Base-by-base conservation (phyloP, 257 asterid genomes). In the Ajuga chamaepitys region DNA sequence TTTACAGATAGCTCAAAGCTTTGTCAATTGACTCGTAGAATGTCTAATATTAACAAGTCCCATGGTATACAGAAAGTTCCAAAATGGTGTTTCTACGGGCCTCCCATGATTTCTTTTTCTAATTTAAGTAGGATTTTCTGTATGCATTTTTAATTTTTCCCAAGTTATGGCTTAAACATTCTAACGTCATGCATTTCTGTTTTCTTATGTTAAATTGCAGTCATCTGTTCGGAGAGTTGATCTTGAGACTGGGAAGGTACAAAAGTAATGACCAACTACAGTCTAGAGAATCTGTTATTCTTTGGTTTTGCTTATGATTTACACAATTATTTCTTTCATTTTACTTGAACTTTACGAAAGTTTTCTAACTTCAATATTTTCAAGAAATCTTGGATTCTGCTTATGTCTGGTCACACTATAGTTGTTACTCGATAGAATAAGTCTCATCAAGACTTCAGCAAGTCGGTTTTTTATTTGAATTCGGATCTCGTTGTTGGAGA, bases 211-310 rank as follows among this genome's bases (percentile, higher is more conserved):
- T 41, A 30, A 35, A 70, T 16, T 83, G 79, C 95, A 94, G 99
- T 94, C 99, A 67, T 88, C 99, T 32, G 89, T 90, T 71, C 86
- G 97, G 40, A 88, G 79, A 80, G 97, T 94, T 48, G 81, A 85
- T 72, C 84, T 94, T 71, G 61, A 9, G 74, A 83, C 94, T 16
- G 99, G 96, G 66, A 78, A 86, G 99, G 97, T 94, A 77, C 56
- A 61, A 28, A 67, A 16, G 34, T 59, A 75, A 44, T 53, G 22
- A 45, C 45, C 59, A 69, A 48, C 18, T 60, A 63, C 58, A 14
- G 67, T 58, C 30, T 20, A 4, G 41, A 64, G 32, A 32, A 52
- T 63, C 12, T 22, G 11, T 16, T 44, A 1, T 52, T 72, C 58
- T 42, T 62, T 38, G 45, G 17, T 25, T 71, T 58, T 21, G 35